These are phyloP conservation scores for Kuraishia floccosa DNA, from an alignment of 805 yeast genomes.

Conservation along the genomic window DNA sequence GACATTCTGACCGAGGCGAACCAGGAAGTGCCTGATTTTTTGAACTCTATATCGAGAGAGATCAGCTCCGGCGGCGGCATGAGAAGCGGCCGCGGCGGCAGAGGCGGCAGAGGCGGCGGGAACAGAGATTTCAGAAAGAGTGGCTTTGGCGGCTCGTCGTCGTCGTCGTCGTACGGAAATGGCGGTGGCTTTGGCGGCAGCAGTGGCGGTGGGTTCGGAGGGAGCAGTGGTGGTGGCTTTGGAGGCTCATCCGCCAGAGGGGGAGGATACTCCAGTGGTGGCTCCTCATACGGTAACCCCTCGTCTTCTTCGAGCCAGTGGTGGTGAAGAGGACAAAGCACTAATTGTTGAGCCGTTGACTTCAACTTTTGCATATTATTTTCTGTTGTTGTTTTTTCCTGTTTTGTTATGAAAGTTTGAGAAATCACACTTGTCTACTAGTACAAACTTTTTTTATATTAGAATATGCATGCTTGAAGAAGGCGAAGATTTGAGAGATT, in stretches of 20 bases:
- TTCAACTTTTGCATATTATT: neutral
- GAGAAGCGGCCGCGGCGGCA: conserved; percentile 41
- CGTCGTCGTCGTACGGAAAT: no score
- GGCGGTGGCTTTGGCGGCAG: conserved; percentile 17
- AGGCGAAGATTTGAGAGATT: no score
- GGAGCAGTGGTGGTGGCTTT: no score
- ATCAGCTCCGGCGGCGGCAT: conserved; percentile 41
- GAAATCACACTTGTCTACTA: no score
- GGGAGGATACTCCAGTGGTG: conserved; percentile 18
- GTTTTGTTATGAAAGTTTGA: no score
- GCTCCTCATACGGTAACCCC: conserved; percentile 14
- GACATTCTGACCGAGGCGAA: conserved; percentile 90
- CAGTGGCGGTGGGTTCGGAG: conserved; percentile 21
- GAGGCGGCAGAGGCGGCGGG: conserved; percentile 26
- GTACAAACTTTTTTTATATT: no score
- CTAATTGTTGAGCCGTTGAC: neutral
- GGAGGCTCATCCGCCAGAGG: conserved; percentile 23
- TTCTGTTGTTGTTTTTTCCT: neutral
- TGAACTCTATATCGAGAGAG: conserved; percentile 74
- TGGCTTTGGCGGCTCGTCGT: conserved; percentile 9
- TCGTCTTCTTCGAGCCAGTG: conserved; percentile 17
- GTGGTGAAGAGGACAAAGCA: conserved; percentile 13
- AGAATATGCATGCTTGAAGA: no score
- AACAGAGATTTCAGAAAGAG: conserved; percentile 42
- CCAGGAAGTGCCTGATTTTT: conserved; percentile 93